Conservation (phyloP, 257 asterid genomes). For the Verbascum thapsus region DNA sequence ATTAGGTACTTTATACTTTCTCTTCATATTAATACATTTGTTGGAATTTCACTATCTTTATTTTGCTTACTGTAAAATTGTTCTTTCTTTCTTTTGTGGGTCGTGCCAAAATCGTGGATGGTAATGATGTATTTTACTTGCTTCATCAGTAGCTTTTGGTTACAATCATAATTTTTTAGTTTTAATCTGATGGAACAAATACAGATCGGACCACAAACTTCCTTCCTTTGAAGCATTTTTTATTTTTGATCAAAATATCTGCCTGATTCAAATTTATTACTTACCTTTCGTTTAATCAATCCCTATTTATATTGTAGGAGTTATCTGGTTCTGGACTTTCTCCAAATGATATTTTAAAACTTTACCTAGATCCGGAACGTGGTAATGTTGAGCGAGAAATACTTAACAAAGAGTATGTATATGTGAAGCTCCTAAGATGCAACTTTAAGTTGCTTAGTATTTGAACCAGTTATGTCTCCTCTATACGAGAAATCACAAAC, state of each 20-base stretch:
- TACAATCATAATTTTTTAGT: too few relatives aligned
- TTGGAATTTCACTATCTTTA: too few relatives aligned
- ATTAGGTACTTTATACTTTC: too few relatives aligned
- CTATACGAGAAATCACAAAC: neutral
- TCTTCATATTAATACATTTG: too few relatives aligned
- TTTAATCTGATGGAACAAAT: too few relatives aligned
- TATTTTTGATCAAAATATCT: neutral
- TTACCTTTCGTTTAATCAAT: neutral
- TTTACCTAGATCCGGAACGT: neutral
- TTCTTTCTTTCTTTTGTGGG: too few relatives aligned
- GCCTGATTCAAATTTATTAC: neutral
- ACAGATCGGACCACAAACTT: too few relatives aligned
- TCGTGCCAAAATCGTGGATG: too few relatives aligned
- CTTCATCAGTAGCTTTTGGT: too few relatives aligned
- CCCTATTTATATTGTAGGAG: slow-evolving; percentile 6
- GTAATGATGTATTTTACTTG: too few relatives aligned
- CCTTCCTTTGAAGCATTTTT: too few relatives aligned
- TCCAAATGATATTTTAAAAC: neutral
- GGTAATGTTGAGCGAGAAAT: neutral
- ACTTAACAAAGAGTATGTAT: neutral
- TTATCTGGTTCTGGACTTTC: neutral
- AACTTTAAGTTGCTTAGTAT: neutral
- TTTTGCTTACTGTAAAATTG: too few relatives aligned
- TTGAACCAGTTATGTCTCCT: neutral
- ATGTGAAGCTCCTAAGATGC: neutral